A percentile compares a stretch with the other conserved stretches of the same genome.
These are phyloP conservation scores for Daldinia vernicosa DNA, from an alignment of 495 filamentous ascomycete genomes.

Conservation along the genomic window DNA sequence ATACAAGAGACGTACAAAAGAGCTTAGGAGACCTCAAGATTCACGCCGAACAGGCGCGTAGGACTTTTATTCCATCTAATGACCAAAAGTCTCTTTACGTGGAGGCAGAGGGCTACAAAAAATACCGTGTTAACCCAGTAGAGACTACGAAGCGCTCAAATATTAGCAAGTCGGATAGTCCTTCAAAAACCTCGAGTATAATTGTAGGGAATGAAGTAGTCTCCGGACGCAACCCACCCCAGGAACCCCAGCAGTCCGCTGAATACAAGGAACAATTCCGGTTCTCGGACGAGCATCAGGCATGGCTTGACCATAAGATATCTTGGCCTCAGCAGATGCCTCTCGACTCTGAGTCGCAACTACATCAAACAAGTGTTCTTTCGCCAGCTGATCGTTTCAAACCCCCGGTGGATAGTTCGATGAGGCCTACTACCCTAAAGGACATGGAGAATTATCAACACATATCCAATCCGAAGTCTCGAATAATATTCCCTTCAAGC, in stretches of 20 bases:
- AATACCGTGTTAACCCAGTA: not conserved
- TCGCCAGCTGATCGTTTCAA: not conserved
- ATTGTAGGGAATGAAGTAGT: not conserved
- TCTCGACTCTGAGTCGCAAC: slow-evolving; percentile 5
- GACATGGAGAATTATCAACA: not conserved
- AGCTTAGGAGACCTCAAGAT: not conserved
- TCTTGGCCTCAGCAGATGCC: not conserved
- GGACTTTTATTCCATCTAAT: not conserved
- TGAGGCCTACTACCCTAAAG: not conserved
- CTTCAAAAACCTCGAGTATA: not conserved
- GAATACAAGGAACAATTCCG: not conserved
- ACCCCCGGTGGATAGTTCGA: not conserved
- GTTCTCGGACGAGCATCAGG: not conserved
- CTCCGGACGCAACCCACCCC: not conserved
- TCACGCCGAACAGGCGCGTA: not conserved
- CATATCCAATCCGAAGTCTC: not conserved
- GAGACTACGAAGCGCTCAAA: not conserved
- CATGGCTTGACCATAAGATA: not conserved
- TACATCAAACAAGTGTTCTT: not conserved
- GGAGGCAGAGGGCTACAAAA: not conserved
- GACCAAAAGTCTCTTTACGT: not conserved
- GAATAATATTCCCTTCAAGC: slow-evolving; percentile 7
- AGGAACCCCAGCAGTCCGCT: not conserved
- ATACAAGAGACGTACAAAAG: not conserved
- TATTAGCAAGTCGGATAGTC: slow-evolving; percentile 18